Evolutionary conservation across 495 filamentous ascomycete genomes (phyloP), one percentile per base, ranked within the genome.

Genomic region (Daldinia loculata): DNA sequence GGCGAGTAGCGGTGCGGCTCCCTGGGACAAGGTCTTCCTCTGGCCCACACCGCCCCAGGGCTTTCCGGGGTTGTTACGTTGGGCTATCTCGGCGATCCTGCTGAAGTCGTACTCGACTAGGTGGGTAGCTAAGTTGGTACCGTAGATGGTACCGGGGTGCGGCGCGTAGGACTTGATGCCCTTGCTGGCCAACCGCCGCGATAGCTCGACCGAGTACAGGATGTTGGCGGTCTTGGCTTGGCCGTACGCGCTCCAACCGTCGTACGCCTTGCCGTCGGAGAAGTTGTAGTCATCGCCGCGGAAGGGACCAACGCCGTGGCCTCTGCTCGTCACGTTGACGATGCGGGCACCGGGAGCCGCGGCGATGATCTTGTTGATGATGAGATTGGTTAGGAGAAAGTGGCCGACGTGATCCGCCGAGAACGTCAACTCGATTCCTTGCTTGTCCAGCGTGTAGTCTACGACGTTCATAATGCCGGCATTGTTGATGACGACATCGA

Each of bases 401-500:
- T 89, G 88, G 6, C 86, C 86, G 6, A 88, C 76, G 70, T 89
- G 84, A 74, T 87, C 87, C 32, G 83, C 80, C 15, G 81, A 88
- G 22, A 92, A 82, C 57, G 89, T 86, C 38, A 82, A 72, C 74
- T 91, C 89, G 71, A 82, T 79, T 14, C 83, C 84, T 19, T 72
- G 63, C 14, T 71, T 71, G 8, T 83, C 88, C 3, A 80, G 77
- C 36, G 71, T 63, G 61, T 72, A 66, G 7, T 82, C 68, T 24
- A 80, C 78, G 22, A 77, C 56, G n/a, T 74, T 81, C 89, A 91
- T 91, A 61, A 91, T 82, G 6, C 86, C 90, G 12, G 90, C 89
- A 74, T 89, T 92, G 80, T 92, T 90, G 76, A 92, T 85, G 3
- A 92, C 74, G 34, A 90, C 85, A 76, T 92, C 87, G 39, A 92